Percentiles rank a stretch among this genome's conserved stretches.
These are phyloP conservation scores for Cicer cuneatum DNA, from an alignment of 306 rosid genomes.

Conservation along the genomic window DNA sequence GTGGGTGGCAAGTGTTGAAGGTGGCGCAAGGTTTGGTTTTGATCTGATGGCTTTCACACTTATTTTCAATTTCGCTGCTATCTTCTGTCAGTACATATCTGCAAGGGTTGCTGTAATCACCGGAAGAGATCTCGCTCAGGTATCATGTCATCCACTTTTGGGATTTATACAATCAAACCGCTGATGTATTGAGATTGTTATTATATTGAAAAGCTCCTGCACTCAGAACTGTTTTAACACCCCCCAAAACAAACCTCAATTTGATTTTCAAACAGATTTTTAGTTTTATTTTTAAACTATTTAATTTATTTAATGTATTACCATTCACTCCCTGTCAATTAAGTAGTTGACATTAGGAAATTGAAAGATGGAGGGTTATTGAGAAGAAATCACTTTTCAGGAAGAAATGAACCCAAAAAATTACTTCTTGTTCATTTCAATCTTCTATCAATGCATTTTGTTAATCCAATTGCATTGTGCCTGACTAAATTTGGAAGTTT, in stretches of 20 bases:
- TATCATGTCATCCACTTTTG: conserved; percentile 46
- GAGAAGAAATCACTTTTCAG: conserved; percentile 16
- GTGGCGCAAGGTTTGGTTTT: conserved; percentile 86
- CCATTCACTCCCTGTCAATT: neutral
- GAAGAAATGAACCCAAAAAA: conserved; percentile 26
- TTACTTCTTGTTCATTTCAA: neutral
- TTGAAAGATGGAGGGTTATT: conserved; percentile 22
- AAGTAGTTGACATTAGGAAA: conserved; percentile 18
- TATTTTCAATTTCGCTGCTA: conserved; percentile 83
- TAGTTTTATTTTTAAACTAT: conserved; percentile 3
- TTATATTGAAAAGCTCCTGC: conserved; percentile 15
- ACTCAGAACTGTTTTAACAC: neutral
- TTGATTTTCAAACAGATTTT: conserved; percentile 23
- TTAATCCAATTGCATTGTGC: conserved; percentile 6
- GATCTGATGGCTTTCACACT: conserved; percentile 71
- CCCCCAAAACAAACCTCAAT: neutral
- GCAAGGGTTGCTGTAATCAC: conserved; percentile 83
- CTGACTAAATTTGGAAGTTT: conserved; percentile 12
- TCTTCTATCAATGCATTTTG: conserved; percentile 6
- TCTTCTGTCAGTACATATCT: conserved; percentile 87
- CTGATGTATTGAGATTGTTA: neutral
- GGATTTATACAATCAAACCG: conserved; percentile 26
- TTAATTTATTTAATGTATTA: neutral
- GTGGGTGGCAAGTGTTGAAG: conserved; percentile 88
- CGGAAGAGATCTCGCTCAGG: conserved; percentile 93